A percentile compares a stretch with the other conserved stretches of the same genome.
These are phyloP conservation scores for Ganoderma resinaceum DNA, from an alignment of 1,284 basidiomycete species.

Conservation along the genomic window DNA sequence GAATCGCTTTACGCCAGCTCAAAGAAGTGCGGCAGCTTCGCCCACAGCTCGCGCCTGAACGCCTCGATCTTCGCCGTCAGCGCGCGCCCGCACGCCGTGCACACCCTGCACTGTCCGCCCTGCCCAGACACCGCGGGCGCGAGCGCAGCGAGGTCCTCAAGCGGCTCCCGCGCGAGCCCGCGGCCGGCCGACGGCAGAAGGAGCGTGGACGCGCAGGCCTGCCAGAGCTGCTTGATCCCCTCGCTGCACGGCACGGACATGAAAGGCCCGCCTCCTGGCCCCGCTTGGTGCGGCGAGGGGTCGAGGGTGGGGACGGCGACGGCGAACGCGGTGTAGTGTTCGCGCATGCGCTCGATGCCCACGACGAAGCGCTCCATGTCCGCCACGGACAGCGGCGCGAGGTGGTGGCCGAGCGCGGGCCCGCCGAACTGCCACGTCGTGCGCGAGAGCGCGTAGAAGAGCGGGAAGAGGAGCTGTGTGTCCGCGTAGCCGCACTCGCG, in stretches of 20 bases:
- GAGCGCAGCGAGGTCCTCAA: slow-evolving; percentile 23
- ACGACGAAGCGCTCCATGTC: slow-evolving; percentile 38
- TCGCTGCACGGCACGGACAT: slow-evolving; percentile 16
- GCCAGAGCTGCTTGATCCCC: slow-evolving; percentile 17
- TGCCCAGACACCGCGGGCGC: slow-evolving; percentile 4
- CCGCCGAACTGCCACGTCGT: slow-evolving; percentile 36
- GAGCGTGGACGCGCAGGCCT: slow-evolving; percentile 1
- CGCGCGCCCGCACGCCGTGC: slow-evolving; percentile 13
- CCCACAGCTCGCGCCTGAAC: slow-evolving; percentile 20
- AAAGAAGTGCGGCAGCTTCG: slow-evolving; percentile 19
- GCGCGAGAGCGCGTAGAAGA: slow-evolving; percentile 40
- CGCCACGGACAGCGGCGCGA: slow-evolving; percentile 34
- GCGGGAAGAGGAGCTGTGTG: slow-evolving; percentile 31
- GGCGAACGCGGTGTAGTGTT: slow-evolving; percentile 15
- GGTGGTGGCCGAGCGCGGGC: slow-evolving; percentile 31
- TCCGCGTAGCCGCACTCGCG: slow-evolving; percentile 34
- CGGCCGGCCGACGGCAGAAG: not conserved
- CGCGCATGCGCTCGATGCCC: slow-evolving; percentile 36
- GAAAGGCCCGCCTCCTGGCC: not conserved
- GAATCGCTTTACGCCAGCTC: slow-evolving; percentile 11
- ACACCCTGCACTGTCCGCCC: slow-evolving; percentile 13
- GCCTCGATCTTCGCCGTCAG: slow-evolving; percentile 12
- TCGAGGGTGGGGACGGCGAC: slow-evolving; percentile 8
- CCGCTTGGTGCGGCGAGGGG: not conserved
- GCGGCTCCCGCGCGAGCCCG: slow-evolving; percentile 17